Base-by-base conservation (phyloP, 2,329 filamentous ascomycete species). In the Phialocephala subalpina region DNA sequence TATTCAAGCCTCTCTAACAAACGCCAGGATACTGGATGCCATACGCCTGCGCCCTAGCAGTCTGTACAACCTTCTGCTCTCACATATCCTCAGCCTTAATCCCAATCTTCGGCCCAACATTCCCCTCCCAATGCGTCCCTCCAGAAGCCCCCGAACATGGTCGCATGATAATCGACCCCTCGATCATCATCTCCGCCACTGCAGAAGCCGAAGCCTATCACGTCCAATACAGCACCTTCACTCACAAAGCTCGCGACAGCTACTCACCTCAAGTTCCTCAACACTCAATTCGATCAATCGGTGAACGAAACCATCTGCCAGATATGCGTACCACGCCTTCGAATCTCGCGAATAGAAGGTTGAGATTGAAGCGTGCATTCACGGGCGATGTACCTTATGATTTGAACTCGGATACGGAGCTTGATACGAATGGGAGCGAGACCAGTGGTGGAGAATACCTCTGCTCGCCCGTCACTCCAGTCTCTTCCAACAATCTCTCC, bases 11-110 rank as follows among this genome's bases (percentile, higher is more conserved):
- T 60, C n/a, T 53, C 59, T 57, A 57, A 65, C 40, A 58, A 35
- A 4, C 53, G 56, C 29, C 67, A 97, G 94, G 96, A 38, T 99
- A 98, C 79, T 99, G 96, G 96, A 93, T 98, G 87, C 95, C 95
- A 1, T 98, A 90, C 74, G 82, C 87, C 45, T 97, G 94, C 71
- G 96, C 96, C 56, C 91, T 87, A 78, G 94, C 93, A 12, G 83
- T 99, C 60, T 97, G 94, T 74, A 87, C 92, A 3, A 97, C 92
- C 0, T 98, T 98, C 77, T 98, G 95, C 80, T 89, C 90, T 77
- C 82, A 86, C 40, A 97, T 99, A 68, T 90, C 95, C 16, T 90
- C 90, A 65, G 94, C 92, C 0, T 81, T 99, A 62, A 96, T 96
- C 9, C 96, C 96, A 5, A 84, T 99, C 66, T 99, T 99, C 77